Conservation (phyloP, 2,329 filamentous ascomycete genomes). For the Ustulina deusta region DNA sequence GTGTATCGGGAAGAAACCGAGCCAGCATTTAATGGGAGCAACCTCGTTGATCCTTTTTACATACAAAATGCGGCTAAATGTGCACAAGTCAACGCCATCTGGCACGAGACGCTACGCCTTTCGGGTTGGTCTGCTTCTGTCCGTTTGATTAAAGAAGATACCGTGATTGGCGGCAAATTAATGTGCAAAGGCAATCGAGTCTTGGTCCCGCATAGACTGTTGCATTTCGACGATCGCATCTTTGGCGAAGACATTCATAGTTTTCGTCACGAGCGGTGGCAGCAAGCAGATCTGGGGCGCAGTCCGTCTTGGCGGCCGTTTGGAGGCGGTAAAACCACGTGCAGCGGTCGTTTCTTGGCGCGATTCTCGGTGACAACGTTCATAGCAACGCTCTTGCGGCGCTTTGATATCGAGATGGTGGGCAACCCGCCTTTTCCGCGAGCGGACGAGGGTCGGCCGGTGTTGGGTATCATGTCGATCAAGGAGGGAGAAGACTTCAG, state of each 20-base stretch:
- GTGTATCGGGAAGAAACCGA: neutral
- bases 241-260: neutral
- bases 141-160: neutral
- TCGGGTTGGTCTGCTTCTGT: neutral
- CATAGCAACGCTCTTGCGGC: constrained; percentile 1
- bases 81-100: neutral
- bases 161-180: neutral
- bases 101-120: neutral
- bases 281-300: neutral
- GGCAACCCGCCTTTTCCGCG: neutral
- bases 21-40: neutral
- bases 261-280: neutral
- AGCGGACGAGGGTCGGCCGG: neutral
- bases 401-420: constrained; percentile 1
- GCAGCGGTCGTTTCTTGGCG: constrained; percentile 4
- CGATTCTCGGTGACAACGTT: neutral
- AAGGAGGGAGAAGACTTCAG: constrained; percentile 3
- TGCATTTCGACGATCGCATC: constrained; percentile 2
- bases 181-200: neutral
- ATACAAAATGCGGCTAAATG: neutral
- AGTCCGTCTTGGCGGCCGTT: constrained; percentile 12
- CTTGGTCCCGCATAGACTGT: neutral
- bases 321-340: constrained; percentile 14
- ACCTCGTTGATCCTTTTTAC: neutral
- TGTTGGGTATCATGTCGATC: constrained; percentile 3